phyloP scores from a whole-genome alignment of 108 stramenopile genomes.

The Conticribra weissflogii region DNA sequence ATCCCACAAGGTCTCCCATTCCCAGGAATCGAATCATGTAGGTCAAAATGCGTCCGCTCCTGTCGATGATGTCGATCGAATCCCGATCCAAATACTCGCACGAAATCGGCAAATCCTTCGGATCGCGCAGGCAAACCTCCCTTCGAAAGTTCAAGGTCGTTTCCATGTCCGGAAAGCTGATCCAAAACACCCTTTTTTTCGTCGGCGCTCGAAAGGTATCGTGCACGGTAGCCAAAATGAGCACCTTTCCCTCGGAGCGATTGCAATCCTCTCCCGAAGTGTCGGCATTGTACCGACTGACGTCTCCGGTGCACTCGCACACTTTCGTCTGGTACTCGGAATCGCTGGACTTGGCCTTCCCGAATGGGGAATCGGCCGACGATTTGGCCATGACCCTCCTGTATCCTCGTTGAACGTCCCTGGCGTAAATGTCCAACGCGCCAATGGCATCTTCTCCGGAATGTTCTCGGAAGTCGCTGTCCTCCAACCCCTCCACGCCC shows the following conservation, averaged over 20 bases:
- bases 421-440: conserved; percentile 61
- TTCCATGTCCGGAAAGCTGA: conserved; percentile 74
- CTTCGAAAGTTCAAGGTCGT: conserved; percentile 71
- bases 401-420: conserved; percentile 54
- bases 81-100: conserved; percentile 87
- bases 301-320: conserved; percentile 53
- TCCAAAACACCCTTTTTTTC: conserved; percentile 74
- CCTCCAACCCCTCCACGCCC: conserved; percentile 73
- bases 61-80: conserved; percentile 82
- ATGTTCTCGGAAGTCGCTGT: conserved; percentile 54
- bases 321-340: conserved; percentile 59
- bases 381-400: conserved; percentile 54
- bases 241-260: conserved; percentile 87
- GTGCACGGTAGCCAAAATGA: conserved; percentile 87
- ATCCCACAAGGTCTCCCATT: conserved; percentile 61
- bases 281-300: conserved; percentile 86
- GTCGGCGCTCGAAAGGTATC: conserved; percentile 79
- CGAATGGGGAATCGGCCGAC: conserved; percentile 57
- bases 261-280: conserved; percentile 75
- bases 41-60: conserved; percentile 67
- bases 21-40: conserved; percentile 71
- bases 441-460: conserved; percentile 56
- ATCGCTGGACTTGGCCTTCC: conserved; percentile 66
- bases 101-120: conserved; percentile 75
- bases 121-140: conserved; percentile 77